Base-by-base conservation (phyloP, 495 filamentous ascomycete genomes). In the Penicillium macrosclerotiorum region DNA sequence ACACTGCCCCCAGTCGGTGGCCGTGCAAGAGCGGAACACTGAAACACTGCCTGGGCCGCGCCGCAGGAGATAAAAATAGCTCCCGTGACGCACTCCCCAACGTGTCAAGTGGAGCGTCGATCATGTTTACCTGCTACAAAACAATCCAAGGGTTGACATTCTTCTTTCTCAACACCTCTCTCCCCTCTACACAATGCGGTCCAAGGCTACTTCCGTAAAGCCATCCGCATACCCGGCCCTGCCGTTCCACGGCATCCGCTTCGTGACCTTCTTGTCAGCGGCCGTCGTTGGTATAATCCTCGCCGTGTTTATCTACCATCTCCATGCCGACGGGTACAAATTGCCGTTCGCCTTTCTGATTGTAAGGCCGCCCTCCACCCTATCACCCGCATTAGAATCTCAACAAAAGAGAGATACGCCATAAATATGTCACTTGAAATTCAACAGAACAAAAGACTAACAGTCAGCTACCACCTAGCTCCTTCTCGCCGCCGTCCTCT, bases 271-370 rank as follows among this genome's bases (percentile, higher is more conserved):
- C 9, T 42, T 83, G 18, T 78, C 80, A 12, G 64, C 79, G 4
- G 25, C 82, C 42, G 67, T 85, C 22, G 79, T 84, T 48, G 74
- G 64, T 22, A 71, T 67, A 41, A 77, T 86, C 29, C 76, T 86
- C 54, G 67, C 64, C 35, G 79, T 79, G 50, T 88, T 88, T 65
- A 74, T 79, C 41, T 76, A 74, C 52, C 74, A 83, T 48, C 73
- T 87, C 23, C 70, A 72, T 36, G 50, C 64, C 26, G 76, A 78
- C 45, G 63, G 71, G 25, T 79, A 71, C 55, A 67, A 68, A 38
- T 63, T 82, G 4, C 84, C 83, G 9, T 85, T 78, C 72, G 81
- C 82, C 18, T 85, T 85, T 53, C 65, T 85, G 14, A 61, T 85
- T 39, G 82, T 85, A 72, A 46, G 76, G 13, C 24, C 25, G 16